phyloP scores from a whole-genome alignment of 2,329 filamentous ascomycete genomes.

The Reticulascus tulasneorum region DNA sequence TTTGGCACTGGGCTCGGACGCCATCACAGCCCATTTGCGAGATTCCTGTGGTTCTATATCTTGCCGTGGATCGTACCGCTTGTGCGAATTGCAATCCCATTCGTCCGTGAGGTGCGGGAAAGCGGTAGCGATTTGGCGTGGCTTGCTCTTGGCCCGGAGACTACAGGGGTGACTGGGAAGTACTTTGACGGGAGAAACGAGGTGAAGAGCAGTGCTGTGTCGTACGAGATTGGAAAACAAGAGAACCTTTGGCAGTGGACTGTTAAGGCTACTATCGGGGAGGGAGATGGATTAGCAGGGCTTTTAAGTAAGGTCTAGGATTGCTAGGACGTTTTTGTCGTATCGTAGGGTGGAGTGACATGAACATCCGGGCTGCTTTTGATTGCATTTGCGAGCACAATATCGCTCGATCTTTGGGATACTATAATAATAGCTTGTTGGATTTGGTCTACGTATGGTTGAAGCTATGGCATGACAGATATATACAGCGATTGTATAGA shows the following conservation, averaged over 20 bases:
- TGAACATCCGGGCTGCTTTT: too few relatives aligned
- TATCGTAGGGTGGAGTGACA: too few relatives aligned
- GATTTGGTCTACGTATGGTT: too few relatives aligned
- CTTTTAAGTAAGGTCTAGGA: too few relatives aligned
- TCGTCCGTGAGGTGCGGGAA: constrained; percentile 34
- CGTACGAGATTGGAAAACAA: constrained; percentile 40
- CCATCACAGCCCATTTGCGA: constrained; percentile 20
- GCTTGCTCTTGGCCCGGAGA: constrained; percentile 30
- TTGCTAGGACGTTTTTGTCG: too few relatives aligned
- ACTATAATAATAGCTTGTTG: too few relatives aligned
- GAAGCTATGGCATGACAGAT: too few relatives aligned
- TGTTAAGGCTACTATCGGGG: too few relatives aligned
- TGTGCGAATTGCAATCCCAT: constrained; percentile 27
- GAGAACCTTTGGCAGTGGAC: constrained; percentile 49
- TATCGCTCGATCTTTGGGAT: too few relatives aligned
- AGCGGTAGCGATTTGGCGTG: constrained; percentile 36
- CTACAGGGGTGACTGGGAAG: constrained; percentile 28
- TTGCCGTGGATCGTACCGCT: constrained; percentile 31
- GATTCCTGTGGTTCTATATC: constrained; percentile 30
- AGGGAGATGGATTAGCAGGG: too few relatives aligned
- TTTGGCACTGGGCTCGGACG: constrained; percentile 39
- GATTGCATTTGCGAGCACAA: too few relatives aligned
- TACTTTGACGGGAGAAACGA: constrained; percentile 40
- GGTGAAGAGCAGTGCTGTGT: constrained; percentile 37
- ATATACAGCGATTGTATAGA: too few relatives aligned